Evolutionary conservation across 306 rosid species (phyloP).

Genomic region (Carpinus fangiana): DNA sequence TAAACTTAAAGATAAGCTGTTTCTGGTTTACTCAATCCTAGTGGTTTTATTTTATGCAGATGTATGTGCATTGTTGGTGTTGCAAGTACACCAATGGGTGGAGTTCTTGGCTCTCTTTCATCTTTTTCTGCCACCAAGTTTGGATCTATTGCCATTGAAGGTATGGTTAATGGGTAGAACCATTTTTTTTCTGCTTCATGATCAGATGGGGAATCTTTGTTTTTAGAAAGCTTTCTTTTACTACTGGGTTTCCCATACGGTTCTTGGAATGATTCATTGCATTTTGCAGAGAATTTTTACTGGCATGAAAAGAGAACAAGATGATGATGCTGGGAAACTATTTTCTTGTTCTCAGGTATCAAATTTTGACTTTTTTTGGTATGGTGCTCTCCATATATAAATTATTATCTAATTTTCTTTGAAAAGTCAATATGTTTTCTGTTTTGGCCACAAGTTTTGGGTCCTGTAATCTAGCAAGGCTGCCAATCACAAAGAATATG

Average conservation of each 20-base stretch:
- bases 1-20: background rate
- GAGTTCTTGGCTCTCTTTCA: constrained; percentile 82
- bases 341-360: constrained; percentile 61
- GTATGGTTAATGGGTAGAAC: constrained; percentile 33
- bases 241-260: constrained; percentile 50
- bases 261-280: constrained; percentile 63
- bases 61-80: constrained; percentile 90
- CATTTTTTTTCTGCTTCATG: constrained; percentile 8
- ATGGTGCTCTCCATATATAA: constrained; percentile 4
- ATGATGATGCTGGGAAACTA: constrained; percentile 37
- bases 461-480: constrained; percentile 33
- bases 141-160: constrained; percentile 88
- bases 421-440: constrained; percentile 17
- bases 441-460: constrained; percentile 18
- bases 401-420: background rate
- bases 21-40: constrained; percentile 17
- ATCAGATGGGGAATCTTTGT: background rate
- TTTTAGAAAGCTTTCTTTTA: background rate
- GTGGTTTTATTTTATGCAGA: constrained; percentile 47
- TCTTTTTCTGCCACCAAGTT: constrained; percentile 87
- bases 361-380: background rate
- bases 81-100: constrained; percentile 99
- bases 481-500: constrained; percentile 25
- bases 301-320: constrained; percentile 55
- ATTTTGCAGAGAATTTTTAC: constrained; percentile 40